Base-by-base conservation (phyloP, 2,329 filamentous ascomycete genomes). In the Ascochyta rabiei region DNA sequence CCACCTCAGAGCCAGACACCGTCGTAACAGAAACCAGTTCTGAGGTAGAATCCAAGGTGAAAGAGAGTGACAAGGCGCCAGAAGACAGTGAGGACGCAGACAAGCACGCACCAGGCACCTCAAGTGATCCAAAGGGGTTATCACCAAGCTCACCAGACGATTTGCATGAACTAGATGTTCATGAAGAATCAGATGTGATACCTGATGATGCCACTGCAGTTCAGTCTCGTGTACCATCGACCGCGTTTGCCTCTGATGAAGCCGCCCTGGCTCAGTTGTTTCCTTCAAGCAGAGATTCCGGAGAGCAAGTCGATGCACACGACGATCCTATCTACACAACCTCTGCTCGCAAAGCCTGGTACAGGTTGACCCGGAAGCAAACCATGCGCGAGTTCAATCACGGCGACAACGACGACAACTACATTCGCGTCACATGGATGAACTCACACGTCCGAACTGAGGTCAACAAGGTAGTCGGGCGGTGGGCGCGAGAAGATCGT, bases 401-500 rank as follows among this genome's bases (percentile, higher is more conserved):
- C 30, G 73, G 70, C 6, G 65, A 63, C 6, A 65, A 67, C 10
- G 68, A 72, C 26, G 69, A 75, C 44, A 75, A 64, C 47, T 75
- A 77, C 40, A 64, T 76, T 13, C 72, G 75, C 6, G 68, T 77
- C 6, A 72, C 67, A 6, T 77, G 74, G 74, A 59, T 59, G 16
- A 69, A 61, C 18, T 77, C 75, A 4, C 43, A 66, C 0, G 62
- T 76, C 4, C 63, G 69, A 33, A 30, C 51, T 18, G 72, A 76
- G n/a, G 67, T 69, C 7, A 71, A 66, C 38, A 75, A 75, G 30
- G 68, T 69, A 19, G 70, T 76, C 15, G 58, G 48, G 2, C 59
- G 72, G 53, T 77, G 74, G 75, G 67, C 68, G 13, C 68, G 66
- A 1, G 74, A 77, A 49, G 75, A 76, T 55, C 69, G 72, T 9